These are phyloP conservation scores for Paecilomyces dactylethromorphus DNA, from an alignment of 2,329 filamentous ascomycete species.

Conservation along the genomic window DNA sequence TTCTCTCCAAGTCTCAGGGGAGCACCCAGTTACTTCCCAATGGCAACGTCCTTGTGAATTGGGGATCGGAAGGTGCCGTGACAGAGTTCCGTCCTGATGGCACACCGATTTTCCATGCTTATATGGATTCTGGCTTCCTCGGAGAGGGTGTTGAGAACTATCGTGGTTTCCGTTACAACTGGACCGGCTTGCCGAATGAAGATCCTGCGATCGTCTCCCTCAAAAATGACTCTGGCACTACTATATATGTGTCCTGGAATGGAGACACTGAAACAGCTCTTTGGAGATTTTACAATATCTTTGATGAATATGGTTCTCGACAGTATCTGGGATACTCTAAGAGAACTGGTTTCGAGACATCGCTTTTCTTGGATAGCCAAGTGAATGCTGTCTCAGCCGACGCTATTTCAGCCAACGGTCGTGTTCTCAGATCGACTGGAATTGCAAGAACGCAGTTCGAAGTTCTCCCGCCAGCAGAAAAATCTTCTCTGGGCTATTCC, in stretches of 20 bases:
- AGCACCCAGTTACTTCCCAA: constrained; percentile 50
- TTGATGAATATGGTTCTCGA: constrained; percentile 16
- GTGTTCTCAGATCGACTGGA: constrained; percentile 19
- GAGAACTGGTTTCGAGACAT: constrained; percentile 24
- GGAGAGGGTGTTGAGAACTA: constrained; percentile 32
- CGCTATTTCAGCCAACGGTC: constrained; percentile 18
- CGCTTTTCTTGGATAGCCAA: constrained; percentile 10
- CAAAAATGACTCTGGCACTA: constrained; percentile 20
- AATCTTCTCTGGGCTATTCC: not conserved
- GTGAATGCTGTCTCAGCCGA: constrained; percentile 33
- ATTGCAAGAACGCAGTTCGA: constrained; percentile 14
- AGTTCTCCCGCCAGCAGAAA: constrained; percentile 10
- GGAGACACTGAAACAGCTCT: constrained; percentile 41
- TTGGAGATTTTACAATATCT: constrained; percentile 46
- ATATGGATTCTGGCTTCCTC: constrained; percentile 38
- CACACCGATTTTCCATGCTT: constrained; percentile 31
- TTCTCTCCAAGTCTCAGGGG: constrained; percentile 47
- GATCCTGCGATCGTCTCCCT: constrained; percentile 31
- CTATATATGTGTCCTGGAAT: constrained; percentile 52
- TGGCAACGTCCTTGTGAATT: constrained; percentile 51
- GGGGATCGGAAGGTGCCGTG: constrained; percentile 46
- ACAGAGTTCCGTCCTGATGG: constrained; percentile 26
- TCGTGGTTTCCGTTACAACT: constrained; percentile 33
- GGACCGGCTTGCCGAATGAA: constrained; percentile 31
- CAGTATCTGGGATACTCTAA: constrained; percentile 19